Evolutionary conservation across 257 asterid species (phyloP), one percentile per base, ranked within the genome.

Genomic region (Solanum appendiculatum): DNA sequence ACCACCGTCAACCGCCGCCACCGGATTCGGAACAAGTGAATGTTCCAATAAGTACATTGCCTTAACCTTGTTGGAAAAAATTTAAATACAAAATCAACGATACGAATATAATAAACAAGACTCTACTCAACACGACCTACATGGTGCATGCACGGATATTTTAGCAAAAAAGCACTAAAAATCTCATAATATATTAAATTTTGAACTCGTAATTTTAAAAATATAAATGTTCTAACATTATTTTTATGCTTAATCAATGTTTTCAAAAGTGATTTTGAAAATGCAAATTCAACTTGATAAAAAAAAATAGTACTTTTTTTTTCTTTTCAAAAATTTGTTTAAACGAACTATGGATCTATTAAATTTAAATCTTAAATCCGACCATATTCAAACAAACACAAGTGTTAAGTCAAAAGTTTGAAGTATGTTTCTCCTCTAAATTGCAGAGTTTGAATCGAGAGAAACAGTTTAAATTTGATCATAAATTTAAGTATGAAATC

Each of bases 11-110:
- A 44, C 39, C n/a, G 93, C 91, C 48, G 94, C 89, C 72, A 90
- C 92, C 51, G 95, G 93, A 85, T 91, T 92, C 7, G 96, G 94
- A 5, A 94, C 97, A 16, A 95, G 92, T 11, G 96, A 92, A 7
- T 87, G 83, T 89, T 95, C 98, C 70, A 95, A 89, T 86, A 91
- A n/a, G 44, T 92, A 95, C 14, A 95, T 82, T 3, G 96, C 98
- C n/a, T 87, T 91, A 27, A 90, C 63, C 37, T 92, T 42, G 88
- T 37, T 9, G 3, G 1, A 29, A 29, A 27, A 5, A 1, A 1
- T 54, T 16, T 16, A 80, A 16, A 29, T 77, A 15, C 21, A 16
- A 46, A 29, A 9, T 80, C 11, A 16, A 46, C 42, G 9, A 25
- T 13, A 7, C 11, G 21, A n/a, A 77, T 31, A 69, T 33, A 70